phyloP scores from a whole-genome alignment of 208 protist species.

The Trypanosoma caninum region DNA sequence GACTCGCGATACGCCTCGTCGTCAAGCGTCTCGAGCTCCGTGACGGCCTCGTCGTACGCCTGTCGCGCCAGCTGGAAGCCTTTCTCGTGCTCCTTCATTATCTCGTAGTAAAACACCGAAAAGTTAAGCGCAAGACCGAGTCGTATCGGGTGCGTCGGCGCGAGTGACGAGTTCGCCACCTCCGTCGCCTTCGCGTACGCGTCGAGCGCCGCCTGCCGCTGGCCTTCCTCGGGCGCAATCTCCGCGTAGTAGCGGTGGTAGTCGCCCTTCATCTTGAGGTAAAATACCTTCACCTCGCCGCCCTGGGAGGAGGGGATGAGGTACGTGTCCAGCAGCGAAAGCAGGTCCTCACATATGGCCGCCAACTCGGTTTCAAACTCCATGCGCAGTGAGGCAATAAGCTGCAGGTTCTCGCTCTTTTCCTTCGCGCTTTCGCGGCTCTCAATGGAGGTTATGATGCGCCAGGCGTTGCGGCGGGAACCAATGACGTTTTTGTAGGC shows the following conservation, averaged over 20 bases:
- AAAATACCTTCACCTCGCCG: slow-evolving; percentile 93
- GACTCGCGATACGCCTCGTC: slow-evolving; percentile 99
- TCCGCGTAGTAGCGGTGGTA: slow-evolving; percentile 99
- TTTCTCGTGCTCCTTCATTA: slow-evolving; percentile 96
- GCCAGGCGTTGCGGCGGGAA: slow-evolving; percentile 97
- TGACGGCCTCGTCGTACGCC: slow-evolving; percentile 95
- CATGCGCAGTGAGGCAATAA: slow-evolving; percentile 93
- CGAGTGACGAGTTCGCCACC: slow-evolving; percentile 81
- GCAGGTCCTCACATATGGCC: slow-evolving; percentile 97
- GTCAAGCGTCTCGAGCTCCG: slow-evolving; percentile 96
- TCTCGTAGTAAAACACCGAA: slow-evolving; percentile 99
- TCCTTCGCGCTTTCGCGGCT: slow-evolving; percentile 93
- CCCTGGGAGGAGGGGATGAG: slow-evolving; percentile 95
- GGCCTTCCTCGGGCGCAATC: slow-evolving; percentile 89
- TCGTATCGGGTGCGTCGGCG: slow-evolving; percentile 98
- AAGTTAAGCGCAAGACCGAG: slow-evolving; percentile 99
- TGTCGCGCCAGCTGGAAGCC: slow-evolving; percentile 91
- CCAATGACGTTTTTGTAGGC: slow-evolving; percentile 99
- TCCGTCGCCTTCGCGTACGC: slow-evolving; percentile 89
- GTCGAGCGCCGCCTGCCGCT: slow-evolving; percentile 79
- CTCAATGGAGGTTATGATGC: slow-evolving; percentile 98
- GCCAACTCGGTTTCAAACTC: slow-evolving; percentile 97
- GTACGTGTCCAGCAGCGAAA: slow-evolving; percentile 94
- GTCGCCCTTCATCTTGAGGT: slow-evolving; percentile 96
- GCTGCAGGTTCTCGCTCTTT: slow-evolving; percentile 79